Percentiles rank a stretch among this genome's conserved stretches.
Conservation (phyloP, 306 rosid species). For the Trifolium pratense region DNA sequence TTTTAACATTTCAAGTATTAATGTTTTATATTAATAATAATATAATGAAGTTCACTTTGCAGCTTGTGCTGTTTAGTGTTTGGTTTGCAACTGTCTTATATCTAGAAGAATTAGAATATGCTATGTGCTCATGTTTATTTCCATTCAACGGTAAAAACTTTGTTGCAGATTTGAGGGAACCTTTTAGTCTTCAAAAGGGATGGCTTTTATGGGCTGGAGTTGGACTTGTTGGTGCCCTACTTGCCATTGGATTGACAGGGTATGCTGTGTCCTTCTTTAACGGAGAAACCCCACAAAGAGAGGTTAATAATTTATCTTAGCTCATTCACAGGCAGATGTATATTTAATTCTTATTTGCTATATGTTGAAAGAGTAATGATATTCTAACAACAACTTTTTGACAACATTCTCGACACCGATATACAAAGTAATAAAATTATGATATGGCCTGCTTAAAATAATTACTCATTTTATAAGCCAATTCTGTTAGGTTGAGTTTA, state of each 20-base stretch:
- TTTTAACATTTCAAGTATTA: slow-evolving; percentile 16
- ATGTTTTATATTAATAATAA: slow-evolving; percentile 23
- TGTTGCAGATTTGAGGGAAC: slow-evolving; percentile 79
- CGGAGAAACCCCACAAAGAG: slow-evolving; percentile 82
- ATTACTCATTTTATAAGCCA: too few species aligned
- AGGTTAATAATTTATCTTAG: slow-evolving; percentile 53
- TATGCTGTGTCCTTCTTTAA: slow-evolving; percentile 63
- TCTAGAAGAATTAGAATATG: slow-evolving; percentile 34
- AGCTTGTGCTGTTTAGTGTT: slow-evolving; percentile 28
- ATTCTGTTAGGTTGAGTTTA: too few species aligned
- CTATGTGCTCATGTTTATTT: slow-evolving; percentile 5
- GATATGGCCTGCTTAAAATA: too few species aligned
- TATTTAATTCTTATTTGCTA: slow-evolving; percentile 35
- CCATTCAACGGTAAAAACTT: slow-evolving; percentile 28
- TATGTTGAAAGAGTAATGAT: neutral
- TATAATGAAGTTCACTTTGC: slow-evolving; percentile 20
- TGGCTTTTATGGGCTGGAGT: slow-evolving; percentile 98
- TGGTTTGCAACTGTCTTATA: slow-evolving; percentile 14
- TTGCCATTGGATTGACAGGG: slow-evolving; percentile 76
- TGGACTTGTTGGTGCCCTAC: slow-evolving; percentile 84
- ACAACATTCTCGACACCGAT: too few species aligned
- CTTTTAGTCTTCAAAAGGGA: slow-evolving; percentile 81
- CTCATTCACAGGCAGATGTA: slow-evolving; percentile 28
- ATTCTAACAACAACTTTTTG: too few species aligned
- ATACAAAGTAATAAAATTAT: too few species aligned